Base-by-base conservation (phyloP, 2,329 filamentous ascomycete species). In the Raffaelea deltoideospora region DNA sequence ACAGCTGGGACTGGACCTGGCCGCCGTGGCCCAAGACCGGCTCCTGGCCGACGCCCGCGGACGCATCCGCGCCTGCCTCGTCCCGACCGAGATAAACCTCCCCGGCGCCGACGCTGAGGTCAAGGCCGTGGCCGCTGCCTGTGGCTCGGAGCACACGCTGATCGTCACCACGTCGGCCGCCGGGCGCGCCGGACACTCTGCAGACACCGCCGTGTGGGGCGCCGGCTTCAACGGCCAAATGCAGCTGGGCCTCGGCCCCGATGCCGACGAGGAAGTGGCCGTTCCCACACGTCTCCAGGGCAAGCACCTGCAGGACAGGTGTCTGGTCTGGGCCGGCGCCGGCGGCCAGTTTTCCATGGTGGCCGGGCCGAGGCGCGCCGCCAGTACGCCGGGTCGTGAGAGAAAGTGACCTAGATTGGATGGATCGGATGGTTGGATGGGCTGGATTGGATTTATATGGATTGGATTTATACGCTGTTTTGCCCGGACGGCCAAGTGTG, bases 131-230 rank as follows among this genome's bases (percentile, higher is more conserved):
- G 26, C 31, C 24, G 67, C 67, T 22, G 59, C 65, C 9, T 69
- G 70, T 38, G 72, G 69, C 27, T 67, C 67, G 3, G 76, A 80
- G 40, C 75, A 80, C 54, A 71, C 64, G 36, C 67, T 81, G 39
- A 72, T 70, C 31, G 64, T 82, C 46, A 69, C 69, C 47, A n/a
- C n/a, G n/a, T 62, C 62, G 39, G 23, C 23, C 23, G 23, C 23
- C 23, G 23, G 23, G 23, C 23, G 23, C 23, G 23, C 23, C 23
- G 23, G 23, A 26, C 11, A n/a, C 14, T 27, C 34, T 19, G 15
- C 22, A 13, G 18, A 21, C 35, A 41, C 19, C 76, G 76, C 41
- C 67, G 67, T 43, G 73, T 74, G 71, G 41, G 76, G 72, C 10
- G 69, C 65, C 5, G 65, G 70, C 36, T 72, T 79, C 39, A 76